Evolutionary conservation across 2,329 filamentous ascomycete species (phyloP).

Genomic region (Ophiocordyceps camponoti-saundersi): DNA sequence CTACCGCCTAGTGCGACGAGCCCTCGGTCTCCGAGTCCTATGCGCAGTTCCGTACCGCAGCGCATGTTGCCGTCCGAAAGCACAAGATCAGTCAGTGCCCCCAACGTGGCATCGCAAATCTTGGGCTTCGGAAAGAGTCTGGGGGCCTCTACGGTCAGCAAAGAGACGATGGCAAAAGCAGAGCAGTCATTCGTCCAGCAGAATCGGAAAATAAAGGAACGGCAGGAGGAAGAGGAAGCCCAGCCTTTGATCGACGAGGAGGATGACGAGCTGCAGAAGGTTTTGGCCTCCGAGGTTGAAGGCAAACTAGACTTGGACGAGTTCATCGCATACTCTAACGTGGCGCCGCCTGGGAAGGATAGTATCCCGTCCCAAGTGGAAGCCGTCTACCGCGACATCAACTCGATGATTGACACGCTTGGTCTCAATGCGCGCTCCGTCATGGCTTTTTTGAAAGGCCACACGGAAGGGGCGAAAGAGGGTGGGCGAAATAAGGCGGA

Average conservation of each 20-base stretch:
- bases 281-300: slow-evolving; percentile 42
- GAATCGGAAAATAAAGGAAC: slow-evolving; percentile 33
- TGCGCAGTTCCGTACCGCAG: slow-evolving; percentile 39
- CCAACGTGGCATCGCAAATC: slow-evolving; percentile 39
- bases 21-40: slow-evolving; percentile 57
- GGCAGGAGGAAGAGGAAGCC: slow-evolving; percentile 38
- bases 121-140: slow-evolving; percentile 23
- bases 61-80: slow-evolving; percentile 30
- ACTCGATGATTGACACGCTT: slow-evolving; percentile 86
- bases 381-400: slow-evolving; percentile 61
- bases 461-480: slow-evolving; percentile 36
- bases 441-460: slow-evolving; percentile 47
- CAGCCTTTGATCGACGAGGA: slow-evolving; percentile 48
- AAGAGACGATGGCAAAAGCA: slow-evolving; percentile 14
- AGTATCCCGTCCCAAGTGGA: slow-evolving; percentile 47
- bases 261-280: slow-evolving; percentile 47
- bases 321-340: slow-evolving; percentile 47
- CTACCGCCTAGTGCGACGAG: slow-evolving; percentile 36
- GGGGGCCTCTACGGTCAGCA: slow-evolving; percentile 21
- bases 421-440: slow-evolving; percentile 66
- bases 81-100: slow-evolving; percentile 41
- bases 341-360: slow-evolving; percentile 33
- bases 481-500: slow-evolving; percentile 45
- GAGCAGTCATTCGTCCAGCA: slow-evolving; percentile 32
- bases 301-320: slow-evolving; percentile 47